phyloP scores from a whole-genome alignment of 176 grass and related monocot genomes.

The Panicum miliaceum region DNA sequence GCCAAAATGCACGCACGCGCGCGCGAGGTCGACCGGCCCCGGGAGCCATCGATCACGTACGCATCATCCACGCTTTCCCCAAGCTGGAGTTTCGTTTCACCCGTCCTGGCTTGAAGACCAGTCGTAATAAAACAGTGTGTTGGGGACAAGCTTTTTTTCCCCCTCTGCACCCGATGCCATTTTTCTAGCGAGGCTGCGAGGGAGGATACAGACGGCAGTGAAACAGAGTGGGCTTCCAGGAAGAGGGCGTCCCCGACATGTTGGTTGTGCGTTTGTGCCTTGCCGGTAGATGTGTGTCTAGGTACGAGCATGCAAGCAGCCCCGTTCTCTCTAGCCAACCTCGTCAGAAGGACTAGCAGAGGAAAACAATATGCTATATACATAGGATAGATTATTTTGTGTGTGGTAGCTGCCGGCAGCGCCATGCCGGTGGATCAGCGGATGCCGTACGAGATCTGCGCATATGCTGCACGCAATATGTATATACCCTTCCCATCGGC shows the following conservation, averaged over 20 bases:
- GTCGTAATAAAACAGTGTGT: no score
- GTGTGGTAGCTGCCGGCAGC: not conserved
- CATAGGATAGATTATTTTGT: not conserved
- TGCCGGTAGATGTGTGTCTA: not conserved
- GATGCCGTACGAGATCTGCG: conserved; percentile 2
- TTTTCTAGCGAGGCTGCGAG: not conserved
- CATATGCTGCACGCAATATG: not conserved
- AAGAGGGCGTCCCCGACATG: conserved; percentile 2
- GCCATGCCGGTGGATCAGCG: not conserved
- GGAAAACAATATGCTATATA: not conserved
- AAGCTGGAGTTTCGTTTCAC: no score
- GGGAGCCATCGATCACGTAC: no score
- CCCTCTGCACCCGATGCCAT: no score
- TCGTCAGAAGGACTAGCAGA: not conserved
- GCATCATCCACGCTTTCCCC: no score
- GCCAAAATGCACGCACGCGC: no score
- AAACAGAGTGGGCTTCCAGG: not conserved
- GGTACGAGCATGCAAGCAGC: not conserved
- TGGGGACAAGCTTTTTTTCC: no score
- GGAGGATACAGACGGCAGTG: not conserved
- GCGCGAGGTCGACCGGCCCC: no score
- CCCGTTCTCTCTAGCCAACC: not conserved
- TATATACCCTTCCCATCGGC: not conserved
- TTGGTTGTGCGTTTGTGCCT: not conserved
- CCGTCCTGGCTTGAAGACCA: no score